Conservation (phyloP, 129 eudicot species). For the Logfia minima region DNA sequence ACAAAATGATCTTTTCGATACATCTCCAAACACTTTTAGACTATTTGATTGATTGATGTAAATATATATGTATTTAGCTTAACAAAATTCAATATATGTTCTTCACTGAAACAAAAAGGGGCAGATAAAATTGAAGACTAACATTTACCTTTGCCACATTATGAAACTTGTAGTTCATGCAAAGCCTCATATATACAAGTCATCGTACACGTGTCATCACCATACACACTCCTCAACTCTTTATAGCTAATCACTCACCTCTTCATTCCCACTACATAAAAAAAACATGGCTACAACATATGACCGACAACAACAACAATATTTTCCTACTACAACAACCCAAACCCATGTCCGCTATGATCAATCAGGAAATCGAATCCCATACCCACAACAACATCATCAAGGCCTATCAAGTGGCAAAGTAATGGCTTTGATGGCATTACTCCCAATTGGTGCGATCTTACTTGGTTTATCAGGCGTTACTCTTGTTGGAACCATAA, state of each 20-base stretch:
- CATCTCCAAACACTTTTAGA: too few relatives aligned
- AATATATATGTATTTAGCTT: too few relatives aligned
- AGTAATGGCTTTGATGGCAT: slow-evolving; percentile 51
- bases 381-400: slow-evolving; percentile 17
- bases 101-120: too few relatives aligned
- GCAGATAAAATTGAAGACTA: too few relatives aligned
- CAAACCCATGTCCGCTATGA: slow-evolving; percentile 39
- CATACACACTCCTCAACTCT: not conserved
- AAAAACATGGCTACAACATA: slow-evolving; percentile 25
- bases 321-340: slow-evolving; percentile 20
- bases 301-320: not conserved
- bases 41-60: too few relatives aligned
- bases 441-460: slow-evolving; percentile 59
- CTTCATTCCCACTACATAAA: not conserved
- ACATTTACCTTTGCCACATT: not conserved
- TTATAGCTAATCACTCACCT: not conserved
- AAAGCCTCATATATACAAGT: slow-evolving; percentile 32
- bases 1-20: too few relatives aligned
- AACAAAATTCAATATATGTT: too few relatives aligned
- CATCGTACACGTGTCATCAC: slow-evolving; percentile 34
- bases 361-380: slow-evolving; percentile 4
- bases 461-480: slow-evolving; percentile 54
- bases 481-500: slow-evolving; percentile 53
- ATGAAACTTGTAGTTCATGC: slow-evolving; percentile 39
- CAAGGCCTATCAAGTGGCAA: slow-evolving; percentile 48